Conservation (phyloP, 2,329 filamentous ascomycete genomes). For the Ophiosphaerella narmari region DNA sequence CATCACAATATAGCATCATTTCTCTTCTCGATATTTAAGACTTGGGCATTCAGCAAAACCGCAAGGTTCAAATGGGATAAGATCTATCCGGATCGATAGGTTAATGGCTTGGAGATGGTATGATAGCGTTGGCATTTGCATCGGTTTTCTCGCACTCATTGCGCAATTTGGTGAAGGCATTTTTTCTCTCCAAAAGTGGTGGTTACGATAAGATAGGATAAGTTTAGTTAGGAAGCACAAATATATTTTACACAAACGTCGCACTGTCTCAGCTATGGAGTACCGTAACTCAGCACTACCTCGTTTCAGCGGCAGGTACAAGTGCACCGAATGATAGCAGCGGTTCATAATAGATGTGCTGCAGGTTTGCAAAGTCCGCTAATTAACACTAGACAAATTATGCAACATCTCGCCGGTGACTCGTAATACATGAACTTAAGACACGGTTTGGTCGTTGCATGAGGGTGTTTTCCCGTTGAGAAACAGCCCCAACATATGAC, state of each 20-base stretch:
- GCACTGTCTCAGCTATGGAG: not conserved
- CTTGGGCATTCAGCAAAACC: slow-evolving; percentile 20
- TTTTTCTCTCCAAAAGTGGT: not conserved
- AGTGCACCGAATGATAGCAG: not conserved
- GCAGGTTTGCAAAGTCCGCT: not conserved
- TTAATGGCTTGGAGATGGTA: slow-evolving; percentile 15
- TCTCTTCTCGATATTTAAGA: slow-evolving; percentile 21
- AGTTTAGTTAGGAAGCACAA: not conserved
- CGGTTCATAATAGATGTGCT: not conserved
- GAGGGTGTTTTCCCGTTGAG: not conserved
- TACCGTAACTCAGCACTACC: not conserved
- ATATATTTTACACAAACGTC: not conserved
- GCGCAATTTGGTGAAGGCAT: not conserved
- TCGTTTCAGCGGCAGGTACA: no score
- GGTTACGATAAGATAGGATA: not conserved
- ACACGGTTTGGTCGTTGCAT: not conserved
- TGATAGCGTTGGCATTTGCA: not conserved
- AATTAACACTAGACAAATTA: not conserved
- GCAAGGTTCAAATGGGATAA: slow-evolving; percentile 23
- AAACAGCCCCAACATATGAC: slow-evolving; percentile 1
- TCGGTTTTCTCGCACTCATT: slow-evolving; percentile 2
- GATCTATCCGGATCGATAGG: slow-evolving; percentile 5
- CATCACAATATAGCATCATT: slow-evolving; percentile 7
- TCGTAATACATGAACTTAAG: not conserved
- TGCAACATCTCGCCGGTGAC: not conserved